phyloP scores from a whole-genome alignment of 1,284 basidiomycete genomes.

The Vanrija pseudolonga region DNA sequence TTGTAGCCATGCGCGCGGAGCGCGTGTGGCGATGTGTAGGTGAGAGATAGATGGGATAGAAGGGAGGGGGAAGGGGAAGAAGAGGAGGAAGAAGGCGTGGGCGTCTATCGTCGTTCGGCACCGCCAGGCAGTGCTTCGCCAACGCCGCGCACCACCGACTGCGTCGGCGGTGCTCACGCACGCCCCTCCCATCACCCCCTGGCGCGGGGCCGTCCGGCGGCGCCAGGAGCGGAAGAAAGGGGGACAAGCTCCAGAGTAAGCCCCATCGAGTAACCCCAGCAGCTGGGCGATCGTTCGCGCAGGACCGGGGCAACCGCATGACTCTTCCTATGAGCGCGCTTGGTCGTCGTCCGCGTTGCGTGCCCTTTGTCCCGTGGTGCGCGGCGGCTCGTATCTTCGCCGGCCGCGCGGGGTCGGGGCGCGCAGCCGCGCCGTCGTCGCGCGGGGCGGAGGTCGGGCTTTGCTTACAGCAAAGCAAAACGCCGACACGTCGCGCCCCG shows the following conservation, averaged over 20 bases:
- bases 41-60: neutral
- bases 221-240: constrained; percentile 11
- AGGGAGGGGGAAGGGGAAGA: neutral
- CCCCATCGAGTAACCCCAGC: constrained; percentile 47
- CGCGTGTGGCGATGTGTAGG: neutral
- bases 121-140: too few species aligned
- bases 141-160: neutral
- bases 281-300: neutral
- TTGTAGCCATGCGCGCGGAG: neutral
- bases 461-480: too few species aligned
- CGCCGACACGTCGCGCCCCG: neutral
- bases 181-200: constrained; percentile 1
- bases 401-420: neutral
- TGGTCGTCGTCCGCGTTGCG: neutral
- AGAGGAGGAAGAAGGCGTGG: neutral
- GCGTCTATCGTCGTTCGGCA: neutral
- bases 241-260: constrained; percentile 48
- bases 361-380: neutral
- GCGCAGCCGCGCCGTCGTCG: too few species aligned
- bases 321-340: constrained; percentile 41
- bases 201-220: neutral
- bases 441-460: too few species aligned
- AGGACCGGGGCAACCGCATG: constrained; percentile 45
- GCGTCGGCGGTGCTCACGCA: neutral
- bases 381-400: constrained; percentile 46